Conservation (phyloP, 495 filamentous ascomycete species). For the Penicillium goetzii region DNA sequence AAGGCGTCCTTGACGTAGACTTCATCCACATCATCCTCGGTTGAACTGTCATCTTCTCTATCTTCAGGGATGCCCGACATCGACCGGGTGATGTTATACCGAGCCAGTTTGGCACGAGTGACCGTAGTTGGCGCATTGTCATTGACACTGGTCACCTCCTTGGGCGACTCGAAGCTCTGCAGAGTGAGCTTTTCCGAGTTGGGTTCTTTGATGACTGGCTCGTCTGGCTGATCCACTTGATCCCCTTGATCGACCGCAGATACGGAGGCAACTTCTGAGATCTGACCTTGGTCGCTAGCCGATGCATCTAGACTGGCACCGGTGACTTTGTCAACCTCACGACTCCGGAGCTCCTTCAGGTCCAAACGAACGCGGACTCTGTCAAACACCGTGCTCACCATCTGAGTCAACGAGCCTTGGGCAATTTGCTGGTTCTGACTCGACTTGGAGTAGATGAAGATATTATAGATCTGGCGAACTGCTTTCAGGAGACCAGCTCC, state of each 20-base stretch:
- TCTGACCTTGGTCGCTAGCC: slow-evolving; percentile 48
- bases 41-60: slow-evolving; percentile 54
- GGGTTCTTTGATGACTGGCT: slow-evolving; percentile 61
- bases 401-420: slow-evolving; percentile 94
- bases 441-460: slow-evolving; percentile 91
- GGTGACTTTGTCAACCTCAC: slow-evolving; percentile 42
- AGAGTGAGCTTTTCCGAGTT: slow-evolving; percentile 79
- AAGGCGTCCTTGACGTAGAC: slow-evolving; percentile 96
- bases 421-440: slow-evolving; percentile 94
- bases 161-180: slow-evolving; percentile 92
- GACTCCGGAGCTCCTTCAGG: slow-evolving; percentile 75
- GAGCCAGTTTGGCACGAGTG: slow-evolving; percentile 68
- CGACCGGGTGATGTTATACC: slow-evolving; percentile 53
- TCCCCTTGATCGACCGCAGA: slow-evolving; percentile 40
- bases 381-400: slow-evolving; percentile 98
- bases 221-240: slow-evolving; percentile 46
- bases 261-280: slow-evolving; percentile 52
- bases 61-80: slow-evolving; percentile 56
- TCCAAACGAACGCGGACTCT: slow-evolving; percentile 84
- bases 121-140: slow-evolving; percentile 93
- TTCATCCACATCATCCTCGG: slow-evolving; percentile 93
- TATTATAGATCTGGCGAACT: slow-evolving; percentile 98
- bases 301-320: slow-evolving; percentile 26
- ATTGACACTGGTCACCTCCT: slow-evolving; percentile 88
- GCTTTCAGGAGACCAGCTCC: slow-evolving; percentile 96